phyloP scores from a whole-genome alignment of 140 eudicot genomes.

The Artemisia princeps region DNA sequence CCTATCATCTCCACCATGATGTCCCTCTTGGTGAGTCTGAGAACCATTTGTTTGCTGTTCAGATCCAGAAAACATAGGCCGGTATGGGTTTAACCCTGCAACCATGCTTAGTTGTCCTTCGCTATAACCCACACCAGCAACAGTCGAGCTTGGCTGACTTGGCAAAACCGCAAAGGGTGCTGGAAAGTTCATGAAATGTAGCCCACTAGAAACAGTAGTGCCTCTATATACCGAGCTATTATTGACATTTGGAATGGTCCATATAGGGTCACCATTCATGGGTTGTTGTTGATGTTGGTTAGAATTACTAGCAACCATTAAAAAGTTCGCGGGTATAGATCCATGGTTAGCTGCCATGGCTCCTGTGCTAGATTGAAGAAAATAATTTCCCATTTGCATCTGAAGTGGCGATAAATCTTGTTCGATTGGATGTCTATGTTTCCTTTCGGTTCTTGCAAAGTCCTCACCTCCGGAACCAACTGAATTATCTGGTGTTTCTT shows the following conservation, averaged over 20 bases:
- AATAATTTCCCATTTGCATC: conserved; percentile 45
- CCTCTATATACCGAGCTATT: conserved; percentile 56
- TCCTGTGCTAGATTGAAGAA: conserved; percentile 16
- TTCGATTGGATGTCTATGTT: conserved; percentile 33
- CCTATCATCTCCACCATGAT: conserved; percentile 49
- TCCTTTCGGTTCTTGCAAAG: conserved; percentile 24
- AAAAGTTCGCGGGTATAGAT: conserved; percentile 60
- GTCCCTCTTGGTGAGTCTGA: conserved; percentile 38
- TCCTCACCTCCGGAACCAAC: conserved; percentile 41
- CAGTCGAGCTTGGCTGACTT: conserved; percentile 42
- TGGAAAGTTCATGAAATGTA: conserved; percentile 80
- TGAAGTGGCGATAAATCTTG: conserved; percentile 1
- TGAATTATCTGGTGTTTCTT: conserved; percentile 34
- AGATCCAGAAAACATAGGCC: conserved; percentile 12
- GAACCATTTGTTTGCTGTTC: conserved; percentile 30
- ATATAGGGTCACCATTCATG: conserved; percentile 51
- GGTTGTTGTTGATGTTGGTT: conserved; percentile 45
- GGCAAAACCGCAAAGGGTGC: conserved; percentile 59
- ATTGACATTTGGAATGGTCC: conserved; percentile 57
- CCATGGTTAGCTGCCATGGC: conserved; percentile 44
- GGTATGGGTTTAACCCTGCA: conserved; percentile 22
- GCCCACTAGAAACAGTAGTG: conserved; percentile 52
- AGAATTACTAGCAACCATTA: conserved; percentile 60
- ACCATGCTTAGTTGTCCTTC: conserved; percentile 36
- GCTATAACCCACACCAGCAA: conserved; percentile 25